phyloP scores from a whole-genome alignment of 1,284 basidiomycete genomes.

The Melanopsichium pennsylvanicum region DNA sequence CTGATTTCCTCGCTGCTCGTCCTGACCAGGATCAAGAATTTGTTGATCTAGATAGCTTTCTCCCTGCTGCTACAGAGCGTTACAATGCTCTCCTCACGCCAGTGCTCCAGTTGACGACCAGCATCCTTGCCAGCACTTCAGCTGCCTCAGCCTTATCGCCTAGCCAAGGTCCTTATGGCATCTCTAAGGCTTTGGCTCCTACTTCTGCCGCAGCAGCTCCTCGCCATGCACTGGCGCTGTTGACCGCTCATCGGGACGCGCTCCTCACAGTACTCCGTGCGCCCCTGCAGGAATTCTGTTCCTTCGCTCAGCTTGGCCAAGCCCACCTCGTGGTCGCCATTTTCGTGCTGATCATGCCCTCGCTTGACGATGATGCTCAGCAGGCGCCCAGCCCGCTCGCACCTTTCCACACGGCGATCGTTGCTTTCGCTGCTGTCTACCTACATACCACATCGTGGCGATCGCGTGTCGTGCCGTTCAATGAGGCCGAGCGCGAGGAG shows the following conservation, averaged over 20 bases:
- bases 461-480: constrained; percentile 73
- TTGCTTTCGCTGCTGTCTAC: constrained; percentile 78
- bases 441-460: constrained; percentile 75
- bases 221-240: constrained; percentile 76
- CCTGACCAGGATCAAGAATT: constrained; percentile 82
- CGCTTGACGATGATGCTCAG: constrained; percentile 78
- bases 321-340: constrained; percentile 76
- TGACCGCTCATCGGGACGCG: constrained; percentile 80
- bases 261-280: constrained; percentile 80
- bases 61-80: constrained; percentile 84
- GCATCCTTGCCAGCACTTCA: constrained; percentile 65
- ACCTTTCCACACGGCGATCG: constrained; percentile 77
- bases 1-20: constrained; percentile 83
- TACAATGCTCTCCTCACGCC: constrained; percentile 89
- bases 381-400: constrained; percentile 69
- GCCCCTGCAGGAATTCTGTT: constrained; percentile 73
- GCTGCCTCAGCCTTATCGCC: constrained; percentile 60
- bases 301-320: constrained; percentile 76
- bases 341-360: constrained; percentile 74
- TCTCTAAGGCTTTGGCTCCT: constrained; percentile 31
- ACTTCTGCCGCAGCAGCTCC: constrained; percentile 31
- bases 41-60: constrained; percentile 82
- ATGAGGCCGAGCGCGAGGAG: constrained; percentile 75
- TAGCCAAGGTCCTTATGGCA: constrained; percentile 40
- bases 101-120: constrained; percentile 78